Conservation (phyloP, 345 rosid genomes). For the Boechera divaricarpa region DNA sequence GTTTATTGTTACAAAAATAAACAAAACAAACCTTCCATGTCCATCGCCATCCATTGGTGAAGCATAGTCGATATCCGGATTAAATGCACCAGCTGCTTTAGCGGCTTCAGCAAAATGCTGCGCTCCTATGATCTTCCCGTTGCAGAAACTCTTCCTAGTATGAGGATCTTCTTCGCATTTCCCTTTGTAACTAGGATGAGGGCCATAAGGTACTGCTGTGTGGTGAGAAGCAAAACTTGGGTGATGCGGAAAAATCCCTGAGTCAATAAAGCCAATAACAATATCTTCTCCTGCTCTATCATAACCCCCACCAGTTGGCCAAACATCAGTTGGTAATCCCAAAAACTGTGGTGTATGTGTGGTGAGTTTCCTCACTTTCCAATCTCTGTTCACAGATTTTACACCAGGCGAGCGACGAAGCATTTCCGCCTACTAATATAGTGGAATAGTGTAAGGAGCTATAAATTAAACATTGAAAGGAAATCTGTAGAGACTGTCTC, state of each 20-base stretch:
- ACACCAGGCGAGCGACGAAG: slow-evolving; percentile 78
- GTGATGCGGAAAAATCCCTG: slow-evolving; percentile 91
- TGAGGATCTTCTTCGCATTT: slow-evolving; percentile 89
- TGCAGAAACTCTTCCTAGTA: slow-evolving; percentile 72
- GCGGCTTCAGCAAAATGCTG: slow-evolving; percentile 99
- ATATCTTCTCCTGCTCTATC: slow-evolving; percentile 95
- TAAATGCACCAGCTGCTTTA: slow-evolving; percentile 87
- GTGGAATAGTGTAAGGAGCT: slow-evolving; percentile 54
- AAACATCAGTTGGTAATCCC: slow-evolving; percentile 97
- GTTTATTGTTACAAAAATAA: not conserved
- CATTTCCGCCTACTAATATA: slow-evolving; percentile 87
- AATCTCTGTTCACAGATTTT: slow-evolving; percentile 88
- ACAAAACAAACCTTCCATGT: slow-evolving; percentile 81
- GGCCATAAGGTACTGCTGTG: slow-evolving; percentile 76
- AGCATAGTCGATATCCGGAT: slow-evolving; percentile 85
- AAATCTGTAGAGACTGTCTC: slow-evolving; percentile 1
- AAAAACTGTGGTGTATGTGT: slow-evolving; percentile 97
- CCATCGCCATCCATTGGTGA: slow-evolving; percentile 99
- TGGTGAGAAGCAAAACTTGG: slow-evolving; percentile 85
- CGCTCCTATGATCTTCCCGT: slow-evolving; percentile 98
- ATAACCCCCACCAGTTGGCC: slow-evolving; percentile 99
- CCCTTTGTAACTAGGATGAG: slow-evolving; percentile 86
- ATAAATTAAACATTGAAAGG: slow-evolving; percentile 11
- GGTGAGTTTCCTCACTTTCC: slow-evolving; percentile 96
- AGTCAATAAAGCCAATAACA: slow-evolving; percentile 94